Evolutionary conservation across 2,329 filamentous ascomycete species (phyloP).

Genomic region (Penicillium italicum): DNA sequence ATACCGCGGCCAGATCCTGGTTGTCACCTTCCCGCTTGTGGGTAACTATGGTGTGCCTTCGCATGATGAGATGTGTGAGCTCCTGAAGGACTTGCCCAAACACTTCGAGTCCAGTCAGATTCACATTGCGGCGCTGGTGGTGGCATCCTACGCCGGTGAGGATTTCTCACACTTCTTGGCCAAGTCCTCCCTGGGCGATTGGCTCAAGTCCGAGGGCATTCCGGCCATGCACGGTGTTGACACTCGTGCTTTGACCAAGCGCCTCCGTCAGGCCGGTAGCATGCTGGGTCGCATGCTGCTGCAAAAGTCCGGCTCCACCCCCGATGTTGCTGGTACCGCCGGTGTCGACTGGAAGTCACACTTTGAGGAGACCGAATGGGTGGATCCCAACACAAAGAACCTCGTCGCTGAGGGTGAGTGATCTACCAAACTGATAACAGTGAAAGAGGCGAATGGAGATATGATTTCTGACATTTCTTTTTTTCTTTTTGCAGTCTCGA

Average conservation of each 20-base stretch:
- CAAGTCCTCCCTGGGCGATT: constrained; percentile 81
- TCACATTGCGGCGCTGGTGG: constrained; percentile 87
- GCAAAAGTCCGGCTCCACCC: constrained; percentile 54
- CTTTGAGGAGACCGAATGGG: constrained; percentile 83
- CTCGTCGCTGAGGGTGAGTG: constrained; percentile 86
- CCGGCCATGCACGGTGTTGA: constrained; percentile 95
- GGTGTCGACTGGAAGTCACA: constrained; percentile 50
- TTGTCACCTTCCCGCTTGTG: constrained; percentile 91
- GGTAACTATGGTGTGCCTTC: constrained; percentile 98
- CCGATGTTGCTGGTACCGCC: constrained; percentile 41
- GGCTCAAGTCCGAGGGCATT: constrained; percentile 93
- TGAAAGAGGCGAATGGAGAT: constrained; percentile 16
- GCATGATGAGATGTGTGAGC: constrained; percentile 75
- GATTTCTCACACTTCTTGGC: constrained; percentile 94
- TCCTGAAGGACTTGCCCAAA: constrained; percentile 80
- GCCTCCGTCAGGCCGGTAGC: constrained; percentile 87
- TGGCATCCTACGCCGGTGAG: constrained; percentile 88
- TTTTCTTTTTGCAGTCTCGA: constrained; percentile 65
- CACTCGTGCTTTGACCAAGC: constrained; percentile 89
- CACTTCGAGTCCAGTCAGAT: constrained; percentile 92
- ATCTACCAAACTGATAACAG: not conserved
- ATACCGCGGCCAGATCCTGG: constrained; percentile 89
- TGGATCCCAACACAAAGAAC: constrained; percentile 88
- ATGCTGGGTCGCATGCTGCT: constrained; percentile 90
- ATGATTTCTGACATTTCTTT: constrained; percentile 29